Evolutionary conservation across 164 flowering plant species (phyloP).

Genomic region (Warburgia ugandensis): DNA sequence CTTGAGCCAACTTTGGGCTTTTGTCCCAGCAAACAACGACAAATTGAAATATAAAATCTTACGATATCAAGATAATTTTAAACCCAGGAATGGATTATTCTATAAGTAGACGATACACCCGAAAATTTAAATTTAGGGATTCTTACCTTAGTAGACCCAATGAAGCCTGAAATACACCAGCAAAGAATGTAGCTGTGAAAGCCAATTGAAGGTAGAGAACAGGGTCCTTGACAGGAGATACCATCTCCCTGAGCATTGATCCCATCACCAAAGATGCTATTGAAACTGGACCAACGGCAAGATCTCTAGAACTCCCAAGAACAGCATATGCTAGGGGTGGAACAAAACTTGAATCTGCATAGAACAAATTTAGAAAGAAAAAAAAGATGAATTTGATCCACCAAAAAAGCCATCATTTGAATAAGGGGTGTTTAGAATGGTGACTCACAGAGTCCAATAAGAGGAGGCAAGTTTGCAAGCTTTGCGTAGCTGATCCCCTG

Average conservation of each 20-base stretch:
- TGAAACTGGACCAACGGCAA: slow-evolving; percentile 58
- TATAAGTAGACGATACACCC: too few relatives aligned
- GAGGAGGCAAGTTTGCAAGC: slow-evolving; percentile 55
- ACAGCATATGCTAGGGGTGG: slow-evolving; percentile 57
- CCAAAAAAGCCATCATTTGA: not conserved
- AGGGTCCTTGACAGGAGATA: slow-evolving; percentile 24
- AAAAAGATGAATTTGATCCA: not conserved
- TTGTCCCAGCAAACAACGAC: not conserved
- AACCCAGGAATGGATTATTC: too few relatives aligned
- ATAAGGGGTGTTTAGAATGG: not conserved
- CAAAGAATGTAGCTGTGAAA: slow-evolving; percentile 52
- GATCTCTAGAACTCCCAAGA: slow-evolving; percentile 54
- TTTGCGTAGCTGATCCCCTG: slow-evolving; percentile 70
- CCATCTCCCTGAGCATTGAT: slow-evolving; percentile 40
- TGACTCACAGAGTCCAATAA: slow-evolving; percentile 54
- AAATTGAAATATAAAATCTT: too few relatives aligned
- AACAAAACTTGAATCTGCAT: slow-evolving; percentile 63
- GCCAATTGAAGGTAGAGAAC: slow-evolving; percentile 37
- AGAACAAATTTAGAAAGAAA: not conserved
- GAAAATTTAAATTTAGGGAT: not conserved
- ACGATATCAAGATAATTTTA: too few relatives aligned
- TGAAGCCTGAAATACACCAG: slow-evolving; percentile 49
- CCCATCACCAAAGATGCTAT: slow-evolving; percentile 58
- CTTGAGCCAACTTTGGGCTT: not conserved
- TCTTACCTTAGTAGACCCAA: slow-evolving; percentile 53